These are phyloP conservation scores for Oryza punctata DNA, from an alignment of 176 grass and related monocot genomes.

Conservation along the genomic window DNA sequence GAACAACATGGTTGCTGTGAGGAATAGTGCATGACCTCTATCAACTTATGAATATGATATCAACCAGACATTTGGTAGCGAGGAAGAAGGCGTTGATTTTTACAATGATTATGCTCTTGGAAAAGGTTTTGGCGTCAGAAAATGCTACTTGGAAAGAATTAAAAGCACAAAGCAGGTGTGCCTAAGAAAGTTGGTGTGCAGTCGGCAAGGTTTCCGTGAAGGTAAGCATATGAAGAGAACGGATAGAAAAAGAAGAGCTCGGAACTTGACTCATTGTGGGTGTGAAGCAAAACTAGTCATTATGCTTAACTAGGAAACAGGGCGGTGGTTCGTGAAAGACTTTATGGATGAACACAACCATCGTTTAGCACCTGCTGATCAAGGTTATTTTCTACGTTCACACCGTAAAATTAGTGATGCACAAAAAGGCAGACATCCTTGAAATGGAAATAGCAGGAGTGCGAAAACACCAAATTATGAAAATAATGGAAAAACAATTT, in stretches of 20 bases:
- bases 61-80: background rate
- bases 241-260: background rate
- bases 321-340: background rate
- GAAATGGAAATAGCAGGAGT: background rate
- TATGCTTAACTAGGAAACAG: too few species aligned
- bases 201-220: background rate
- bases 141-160: background rate
- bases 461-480: background rate
- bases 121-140: background rate
- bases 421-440: background rate
- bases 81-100: background rate
- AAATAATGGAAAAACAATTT: background rate
- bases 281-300: background rate
- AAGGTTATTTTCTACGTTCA: background rate
- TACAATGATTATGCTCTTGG: background rate
- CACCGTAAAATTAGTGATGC: background rate
- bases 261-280: background rate
- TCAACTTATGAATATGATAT: too few species aligned
- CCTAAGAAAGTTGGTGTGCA: background rate
- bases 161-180: background rate
- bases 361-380: background rate
- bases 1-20: too few species aligned
- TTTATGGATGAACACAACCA: constrained; percentile 33
- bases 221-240: background rate
- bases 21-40: too few species aligned